These are phyloP conservation scores for Aspergillus wentii DNA, from an alignment of 495 filamentous ascomycete genomes.

Conservation along the genomic window DNA sequence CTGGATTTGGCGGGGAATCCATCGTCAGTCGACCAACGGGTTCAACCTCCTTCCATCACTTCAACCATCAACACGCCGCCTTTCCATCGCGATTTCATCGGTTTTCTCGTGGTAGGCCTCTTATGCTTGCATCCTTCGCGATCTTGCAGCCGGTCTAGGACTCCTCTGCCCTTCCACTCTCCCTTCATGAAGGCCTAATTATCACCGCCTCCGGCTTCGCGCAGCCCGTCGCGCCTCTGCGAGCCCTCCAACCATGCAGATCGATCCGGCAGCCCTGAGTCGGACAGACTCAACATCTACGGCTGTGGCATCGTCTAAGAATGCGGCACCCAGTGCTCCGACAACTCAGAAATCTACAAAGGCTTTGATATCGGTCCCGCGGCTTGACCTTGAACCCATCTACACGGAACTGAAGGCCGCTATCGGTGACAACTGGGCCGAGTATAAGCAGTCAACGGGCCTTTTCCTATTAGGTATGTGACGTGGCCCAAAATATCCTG, in stretches of 20 bases:
- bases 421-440: conserved; percentile 80
- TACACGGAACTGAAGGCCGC: conserved; percentile 80
- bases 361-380: conserved; percentile 63
- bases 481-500: conserved; percentile 6
- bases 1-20: conserved; percentile 30
- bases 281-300: conserved; percentile 59
- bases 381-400: conserved; percentile 85
- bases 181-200: conserved; percentile 42
- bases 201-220: conserved; percentile 33
- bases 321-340: conserved; percentile 52
- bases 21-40: conserved; percentile 13
- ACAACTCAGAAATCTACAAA: conserved; percentile 50
- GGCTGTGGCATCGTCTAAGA: conserved; percentile 55
- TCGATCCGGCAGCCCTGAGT: conserved; percentile 79
- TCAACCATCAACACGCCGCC: conserved; percentile 18
- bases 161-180: conserved; percentile 9
- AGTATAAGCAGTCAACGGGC: conserved; percentile 79
- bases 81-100: conserved; percentile 26
- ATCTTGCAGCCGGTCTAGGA: conserved; percentile 3
- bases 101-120: conserved; percentile 2
- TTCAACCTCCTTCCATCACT: conserved; percentile 26
- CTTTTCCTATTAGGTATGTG: conserved; percentile 76
- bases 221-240: conserved; percentile 40
- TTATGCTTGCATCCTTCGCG: conserved; percentile 9
- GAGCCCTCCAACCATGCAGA: conserved; percentile 61